Base-by-base conservation (phyloP, 2,329 filamentous ascomycete genomes). In the Diaporthe amygdali region DNA sequence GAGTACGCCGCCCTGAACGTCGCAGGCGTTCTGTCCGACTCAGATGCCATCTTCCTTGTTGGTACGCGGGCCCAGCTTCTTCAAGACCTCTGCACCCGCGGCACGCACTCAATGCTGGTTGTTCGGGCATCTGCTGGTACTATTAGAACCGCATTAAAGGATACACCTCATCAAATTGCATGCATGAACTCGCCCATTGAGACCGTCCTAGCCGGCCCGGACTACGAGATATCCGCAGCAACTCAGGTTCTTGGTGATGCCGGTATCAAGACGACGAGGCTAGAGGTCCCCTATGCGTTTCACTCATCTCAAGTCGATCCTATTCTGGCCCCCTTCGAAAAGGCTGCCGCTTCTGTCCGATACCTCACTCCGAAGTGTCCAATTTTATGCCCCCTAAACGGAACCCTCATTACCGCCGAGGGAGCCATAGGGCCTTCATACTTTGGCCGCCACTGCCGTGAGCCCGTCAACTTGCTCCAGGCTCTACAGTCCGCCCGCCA, bases 131-230 rank as follows among this genome's bases (percentile, higher is more conserved):
- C 39, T 2, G n/a, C 7, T 32, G 39, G 3, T 3, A 27, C 6
- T 2, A 46, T 63, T 32, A 12, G 81, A 85, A 9, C 84, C 89
- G 39, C 82, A 86, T 7, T 88, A 81, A 52, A 84, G 87, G 27
- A 72, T 76, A 82, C n/a, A 51, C 47, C 5, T 3, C 78, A 86
- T 68, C 86, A 87, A 56, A 76, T 88, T 39, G 92, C 93, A 15
- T 96, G 94, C 82, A 88, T 94, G 78, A 97, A 97, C 76, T 90
- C 91, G 0, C 90, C 91, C 0, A 85, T 89, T 67, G 92, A 94
- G 77, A 94, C 91, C 10, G 94, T 96, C 1, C 84, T 96, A n/a
- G 83, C 83, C 34, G 87, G 86, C 10, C 75, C 78, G 7, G 81
- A 82, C 0, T 75, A 76, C 1, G 80, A 85, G 64, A 81, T 88